phyloP scores from a whole-genome alignment of 257 asterid species.

The Echites panduratus region DNA sequence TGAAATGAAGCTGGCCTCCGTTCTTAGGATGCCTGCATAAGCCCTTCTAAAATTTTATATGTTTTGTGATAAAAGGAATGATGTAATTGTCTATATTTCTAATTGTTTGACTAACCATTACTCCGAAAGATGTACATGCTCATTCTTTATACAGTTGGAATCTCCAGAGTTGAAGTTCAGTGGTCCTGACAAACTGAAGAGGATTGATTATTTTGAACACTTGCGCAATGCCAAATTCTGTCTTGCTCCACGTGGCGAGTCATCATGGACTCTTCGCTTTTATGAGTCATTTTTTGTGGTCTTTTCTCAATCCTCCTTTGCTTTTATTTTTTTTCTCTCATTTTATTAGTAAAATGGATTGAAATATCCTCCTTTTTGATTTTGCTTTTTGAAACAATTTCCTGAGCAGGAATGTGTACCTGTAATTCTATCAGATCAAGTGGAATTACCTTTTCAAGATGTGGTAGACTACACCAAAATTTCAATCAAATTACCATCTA shows the following conservation, averaged over 20 bases:
- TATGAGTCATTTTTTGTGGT: constrained; percentile 98
- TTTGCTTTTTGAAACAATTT: constrained; percentile 15
- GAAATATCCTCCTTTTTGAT: not conserved
- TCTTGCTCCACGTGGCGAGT: constrained; percentile 95
- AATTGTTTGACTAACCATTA: constrained; percentile 17
- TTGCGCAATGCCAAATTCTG: constrained; percentile 92
- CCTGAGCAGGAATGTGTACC: constrained; percentile 89
- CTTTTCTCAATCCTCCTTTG: constrained; percentile 17
- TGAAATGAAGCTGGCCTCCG: not conserved
- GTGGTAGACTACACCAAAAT: constrained; percentile 65
- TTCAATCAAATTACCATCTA: constrained; percentile 93
- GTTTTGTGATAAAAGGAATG: not conserved
- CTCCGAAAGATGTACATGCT: constrained; percentile 40
- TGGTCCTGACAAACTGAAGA: constrained; percentile 83
- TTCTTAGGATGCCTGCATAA: not conserved
- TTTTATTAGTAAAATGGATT: not conserved
- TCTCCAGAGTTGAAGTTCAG: constrained; percentile 95
- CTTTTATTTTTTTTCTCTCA: not conserved
- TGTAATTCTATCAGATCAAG: constrained; percentile 84
- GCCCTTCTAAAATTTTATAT: not conserved
- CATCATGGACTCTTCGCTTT: constrained; percentile 99
- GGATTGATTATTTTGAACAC: constrained; percentile 74
- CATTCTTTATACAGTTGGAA: constrained; percentile 88
- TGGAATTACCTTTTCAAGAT: constrained; percentile 81
- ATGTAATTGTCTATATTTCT: not conserved